Conservation (phyloP, 1,139 yeast species). For the Pneumocystis sp. region DNA sequence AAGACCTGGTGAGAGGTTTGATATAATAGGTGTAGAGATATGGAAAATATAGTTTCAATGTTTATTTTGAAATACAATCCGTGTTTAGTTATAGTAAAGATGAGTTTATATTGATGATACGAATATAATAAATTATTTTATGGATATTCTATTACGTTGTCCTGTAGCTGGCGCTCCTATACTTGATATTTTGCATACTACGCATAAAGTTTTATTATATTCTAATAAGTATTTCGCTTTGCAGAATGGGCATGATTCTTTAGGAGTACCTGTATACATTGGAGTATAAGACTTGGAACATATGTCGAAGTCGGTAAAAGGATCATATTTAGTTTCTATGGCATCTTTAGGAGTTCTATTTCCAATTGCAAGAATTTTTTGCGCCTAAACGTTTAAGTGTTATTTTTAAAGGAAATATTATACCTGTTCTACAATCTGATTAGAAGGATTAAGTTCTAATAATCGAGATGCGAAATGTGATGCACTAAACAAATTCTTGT, state of each 20-base stretch:
- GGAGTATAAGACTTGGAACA: conserved; percentile 84
- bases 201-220: conserved; percentile 66
- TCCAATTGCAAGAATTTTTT: conserved; percentile 62
- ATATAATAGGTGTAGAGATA: conserved; percentile 62
- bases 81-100: not conserved
- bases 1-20: conserved; percentile 44
- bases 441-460: conserved; percentile 48
- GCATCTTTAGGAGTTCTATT: conserved; percentile 75
- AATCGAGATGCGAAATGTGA: conserved; percentile 80
- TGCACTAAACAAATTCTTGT: conserved; percentile 78
- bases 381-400: conserved; percentile 31
- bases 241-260: conserved; percentile 67
- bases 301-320: conserved; percentile 75
- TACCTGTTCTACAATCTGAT: conserved; percentile 61
- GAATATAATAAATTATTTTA: not conserved
- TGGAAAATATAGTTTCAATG: conserved; percentile 43
- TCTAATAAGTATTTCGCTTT: conserved; percentile 74
- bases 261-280: conserved; percentile 60
- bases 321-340: conserved; percentile 81
- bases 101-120: not conserved
- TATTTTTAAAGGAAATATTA: not conserved
- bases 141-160: not conserved
- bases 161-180: conserved; percentile 98
- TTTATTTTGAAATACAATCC: not conserved
- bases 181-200: conserved; percentile 57